A percentile compares a stretch with the other conserved stretches of the same genome.
Evolutionary conservation across 164 flowering plant genomes (phyloP).

Genomic region (Dillenia turbinata): DNA sequence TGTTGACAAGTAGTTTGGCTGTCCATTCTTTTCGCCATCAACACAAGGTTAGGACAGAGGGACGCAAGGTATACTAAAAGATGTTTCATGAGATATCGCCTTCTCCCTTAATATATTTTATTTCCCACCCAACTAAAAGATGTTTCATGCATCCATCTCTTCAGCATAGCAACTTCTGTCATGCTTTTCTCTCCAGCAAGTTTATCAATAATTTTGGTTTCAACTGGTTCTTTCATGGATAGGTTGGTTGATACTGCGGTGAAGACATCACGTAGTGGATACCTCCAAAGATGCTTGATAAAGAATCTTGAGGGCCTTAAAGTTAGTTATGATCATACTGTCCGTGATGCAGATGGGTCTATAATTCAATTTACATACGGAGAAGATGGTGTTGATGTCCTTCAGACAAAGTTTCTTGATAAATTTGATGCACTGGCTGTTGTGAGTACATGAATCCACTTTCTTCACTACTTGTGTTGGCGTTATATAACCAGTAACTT

Average conservation of each 20-base stretch:
- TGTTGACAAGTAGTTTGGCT: too few relatives aligned
- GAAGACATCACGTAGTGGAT: slow-evolving; percentile 99
- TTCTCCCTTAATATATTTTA: too few relatives aligned
- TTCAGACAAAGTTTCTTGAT: slow-evolving; percentile 58
- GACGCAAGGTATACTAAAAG: too few relatives aligned
- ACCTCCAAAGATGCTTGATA: slow-evolving; percentile 87
- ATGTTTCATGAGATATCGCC: too few relatives aligned
- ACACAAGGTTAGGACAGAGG: too few relatives aligned
- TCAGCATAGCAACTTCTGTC: too few relatives aligned
- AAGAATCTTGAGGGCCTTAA: slow-evolving; percentile 85
- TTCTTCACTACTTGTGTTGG: background rate
- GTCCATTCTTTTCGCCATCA: too few relatives aligned
- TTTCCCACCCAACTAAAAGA: too few relatives aligned
- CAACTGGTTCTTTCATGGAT: slow-evolving; percentile 4
- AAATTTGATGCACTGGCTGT: slow-evolving; percentile 55
- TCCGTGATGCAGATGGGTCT: slow-evolving; percentile 96
- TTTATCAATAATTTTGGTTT: too few relatives aligned
- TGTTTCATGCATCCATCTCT: too few relatives aligned
- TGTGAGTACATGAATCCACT: slow-evolving; percentile 34
- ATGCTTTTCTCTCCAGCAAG: too few relatives aligned
- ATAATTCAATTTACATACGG: slow-evolving; percentile 84
- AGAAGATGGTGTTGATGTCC: slow-evolving; percentile 97
- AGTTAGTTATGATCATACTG: slow-evolving; percentile 86
- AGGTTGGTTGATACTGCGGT: slow-evolving; percentile 98
- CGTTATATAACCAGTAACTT: too few relatives aligned